Conservation (phyloP, 2,329 filamentous ascomycete species). For the Podosphaera xanthii region DNA sequence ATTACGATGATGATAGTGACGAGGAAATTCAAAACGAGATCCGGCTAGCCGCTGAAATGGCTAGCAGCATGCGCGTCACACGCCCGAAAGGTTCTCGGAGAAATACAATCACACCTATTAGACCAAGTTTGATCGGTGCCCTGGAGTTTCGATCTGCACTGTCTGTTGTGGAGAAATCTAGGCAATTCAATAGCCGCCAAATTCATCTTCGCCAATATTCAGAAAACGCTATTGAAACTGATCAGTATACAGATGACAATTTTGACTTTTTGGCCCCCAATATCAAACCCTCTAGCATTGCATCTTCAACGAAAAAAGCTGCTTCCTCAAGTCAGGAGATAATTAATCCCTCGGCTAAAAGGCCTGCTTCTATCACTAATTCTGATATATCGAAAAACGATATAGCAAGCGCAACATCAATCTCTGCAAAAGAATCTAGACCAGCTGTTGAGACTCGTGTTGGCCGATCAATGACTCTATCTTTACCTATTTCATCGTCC, state of each 20-base stretch:
- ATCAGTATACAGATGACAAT: slow-evolving; percentile 16
- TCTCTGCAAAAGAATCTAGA: slow-evolving; percentile 16
- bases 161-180: slow-evolving; percentile 62
- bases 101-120: slow-evolving; percentile 62
- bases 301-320: slow-evolving; percentile 10
- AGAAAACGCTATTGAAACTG: slow-evolving; percentile 29
- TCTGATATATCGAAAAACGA: slow-evolving; percentile 14
- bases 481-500: too few relatives aligned
- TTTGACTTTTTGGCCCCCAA: slow-evolving; percentile 20
- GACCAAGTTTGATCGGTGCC: slow-evolving; percentile 79
- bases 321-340: slow-evolving; percentile 15
- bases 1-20: slow-evolving; percentile 20
- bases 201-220: slow-evolving; percentile 49
- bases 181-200: slow-evolving; percentile 48
- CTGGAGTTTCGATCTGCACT: slow-evolving; percentile 83
- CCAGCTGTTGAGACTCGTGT: slow-evolving; percentile 8
- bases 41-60: slow-evolving; percentile 59
- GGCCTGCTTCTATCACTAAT: slow-evolving; percentile 8
- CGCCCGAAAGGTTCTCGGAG: slow-evolving; percentile 41
- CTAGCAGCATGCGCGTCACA: slow-evolving; percentile 77
- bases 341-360: background rate
- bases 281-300: slow-evolving; percentile 7
- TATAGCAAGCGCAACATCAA: slow-evolving; percentile 19
- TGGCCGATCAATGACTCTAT: slow-evolving; percentile 16
- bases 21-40: slow-evolving; percentile 32